Conservation (phyloP, 495 filamentous ascomycete species). For the Talaromyces trachyspermus region DNA sequence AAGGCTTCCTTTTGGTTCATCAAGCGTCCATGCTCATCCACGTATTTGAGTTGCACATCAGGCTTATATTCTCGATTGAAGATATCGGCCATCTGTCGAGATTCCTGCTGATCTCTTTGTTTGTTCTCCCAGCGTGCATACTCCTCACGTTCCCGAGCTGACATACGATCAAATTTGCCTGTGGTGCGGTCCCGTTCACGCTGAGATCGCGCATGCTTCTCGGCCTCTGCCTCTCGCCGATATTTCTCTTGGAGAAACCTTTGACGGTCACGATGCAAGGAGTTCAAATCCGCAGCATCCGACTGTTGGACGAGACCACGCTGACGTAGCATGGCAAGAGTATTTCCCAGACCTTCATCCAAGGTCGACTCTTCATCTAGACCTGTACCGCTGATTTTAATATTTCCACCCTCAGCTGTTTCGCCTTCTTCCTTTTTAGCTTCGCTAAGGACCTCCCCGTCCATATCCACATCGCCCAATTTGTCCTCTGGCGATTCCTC, state of each 20-base stretch:
- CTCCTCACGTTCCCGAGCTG: slow-evolving; percentile 83
- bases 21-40: slow-evolving; percentile 74
- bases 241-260: slow-evolving; percentile 76
- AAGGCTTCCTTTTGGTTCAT: slow-evolving; percentile 96
- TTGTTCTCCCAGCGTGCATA: slow-evolving; percentile 81
- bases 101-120: slow-evolving; percentile 72
- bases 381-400: slow-evolving; percentile 55
- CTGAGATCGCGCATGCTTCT: slow-evolving; percentile 69
- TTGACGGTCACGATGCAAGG: slow-evolving; percentile 65
- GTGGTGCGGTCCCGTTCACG: slow-evolving; percentile 79
- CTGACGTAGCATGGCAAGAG: slow-evolving; percentile 71
- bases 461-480: slow-evolving; percentile 58
- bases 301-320: slow-evolving; percentile 68
- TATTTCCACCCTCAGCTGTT: slow-evolving; percentile 31
- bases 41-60: slow-evolving; percentile 80
- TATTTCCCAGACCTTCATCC: slow-evolving; percentile 69
- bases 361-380: slow-evolving; percentile 79
- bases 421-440: slow-evolving; percentile 44
- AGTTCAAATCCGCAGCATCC: slow-evolving; percentile 54
- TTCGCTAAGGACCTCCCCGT: slow-evolving; percentile 45
- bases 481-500: slow-evolving; percentile 39
- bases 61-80: slow-evolving; percentile 87
- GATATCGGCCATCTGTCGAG: slow-evolving; percentile 70
- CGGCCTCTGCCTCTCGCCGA: slow-evolving; percentile 63
- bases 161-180: slow-evolving; percentile 79